Base-by-base conservation (phyloP, 306 rosid species). In the Canavalia gladiata region DNA sequence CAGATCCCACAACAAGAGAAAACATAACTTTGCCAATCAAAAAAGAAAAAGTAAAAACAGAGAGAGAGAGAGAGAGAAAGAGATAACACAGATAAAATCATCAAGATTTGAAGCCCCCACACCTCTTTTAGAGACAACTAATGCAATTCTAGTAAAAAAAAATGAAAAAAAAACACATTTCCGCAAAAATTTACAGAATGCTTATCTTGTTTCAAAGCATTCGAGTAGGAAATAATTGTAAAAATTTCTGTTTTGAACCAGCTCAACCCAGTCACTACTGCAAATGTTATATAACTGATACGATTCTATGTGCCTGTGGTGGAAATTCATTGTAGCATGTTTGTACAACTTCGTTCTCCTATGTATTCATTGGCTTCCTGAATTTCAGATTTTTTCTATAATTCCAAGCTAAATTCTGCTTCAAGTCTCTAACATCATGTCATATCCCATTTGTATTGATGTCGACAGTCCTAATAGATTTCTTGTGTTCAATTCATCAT, bases 121-220 rank as follows among this genome's bases (percentile, higher is more conserved):
- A 18, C 68, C 78, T 77, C 70, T 42, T 77, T 45, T 12, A 70
- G 35, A 59, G 68, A 43, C 46, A 72, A 52, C 5, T 70, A 18
- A 33, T 62, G 69, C 46, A 43, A 70, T 51, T 68, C 46, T 41
- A 3, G 68, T 49, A 31, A 52, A 59, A 31, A n/a, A 18, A 18
- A 18, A 18, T 18, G 25, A 31, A n/a, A 59, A 43, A 31, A 51
- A 31, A 59, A 7, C 30, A 34, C 30, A 72, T 46, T n/a, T 28
- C 29, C 11, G 1, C 49, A 3, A 37, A 52, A 11, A 10, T 4
- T 37, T n/a, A 2, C 18, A 2, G 25, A 63, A 59, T 8, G 49
- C 50, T 50, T 47, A 12, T 42, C 58, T 68, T 41, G 50, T 49
- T 82, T 41, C 18, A 11, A 49, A 58, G 66, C 56, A 37, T 8